Evolutionary conservation across 2,329 filamentous ascomycete species (phyloP), one percentile per base, ranked within the genome.

Genomic region (Plenodomus tracheiphilus): DNA sequence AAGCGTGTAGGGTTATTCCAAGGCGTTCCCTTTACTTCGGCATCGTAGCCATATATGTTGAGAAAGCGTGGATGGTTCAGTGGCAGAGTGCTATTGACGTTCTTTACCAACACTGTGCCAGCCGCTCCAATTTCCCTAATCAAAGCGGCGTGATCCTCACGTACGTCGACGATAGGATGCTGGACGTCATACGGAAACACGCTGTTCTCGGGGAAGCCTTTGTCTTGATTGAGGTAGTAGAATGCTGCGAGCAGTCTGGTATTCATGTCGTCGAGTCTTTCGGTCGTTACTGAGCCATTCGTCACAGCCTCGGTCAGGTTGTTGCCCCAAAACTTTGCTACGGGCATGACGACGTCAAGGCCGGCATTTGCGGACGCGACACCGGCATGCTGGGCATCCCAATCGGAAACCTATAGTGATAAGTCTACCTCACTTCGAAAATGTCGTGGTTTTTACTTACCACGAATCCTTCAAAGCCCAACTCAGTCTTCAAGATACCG

Each of bases 61-160:
- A 75, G 49, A 46, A 68, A 73, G 4, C 64, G 63, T 5, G 73
- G 70, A 19, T 77, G 77, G 16, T 78, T 61, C 2, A 84, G 65
- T 0, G 81, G 81, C 2, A 84, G 51, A 0, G 77, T 75, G 4
- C 83, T 76, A 42, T 82, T 79, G 18, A 79, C 62, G 44, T 84
- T 83, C 59, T 81, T 81, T 6, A 80, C 60, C 9, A 75, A 52
- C 3, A 75, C 71, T 22, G 66, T 72, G 1, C 73, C 72, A 4
- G 71, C 74, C 13, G 69, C 66, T 25, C 71, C 74, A 36, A 75
- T 67, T 39, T 75, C 66, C n/a, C 74, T 65, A 38, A 76, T 75
- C 25, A 72, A 49, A 3, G 60, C 54, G 1, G 67, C 66, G 43
- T 76, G 74, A 3, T 85, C 51, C 65, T 64, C 69, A 4, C 69